These are phyloP conservation scores for Hypoxylon trugodes DNA, from an alignment of 495 filamentous ascomycete genomes.

Conservation along the genomic window DNA sequence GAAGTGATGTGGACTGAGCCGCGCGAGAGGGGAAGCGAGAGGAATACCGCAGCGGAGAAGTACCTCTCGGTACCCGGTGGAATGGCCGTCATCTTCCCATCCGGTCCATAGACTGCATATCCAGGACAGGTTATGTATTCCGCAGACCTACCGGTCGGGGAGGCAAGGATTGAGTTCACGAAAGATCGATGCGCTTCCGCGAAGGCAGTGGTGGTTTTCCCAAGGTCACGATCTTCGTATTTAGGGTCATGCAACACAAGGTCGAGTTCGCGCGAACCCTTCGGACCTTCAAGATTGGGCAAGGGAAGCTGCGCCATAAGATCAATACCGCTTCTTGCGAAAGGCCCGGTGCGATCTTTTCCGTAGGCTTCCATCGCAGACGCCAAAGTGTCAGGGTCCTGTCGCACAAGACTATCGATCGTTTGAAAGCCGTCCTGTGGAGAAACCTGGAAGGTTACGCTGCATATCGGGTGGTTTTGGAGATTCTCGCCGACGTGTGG, in stretches of 20 bases:
- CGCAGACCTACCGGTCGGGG: conserved; percentile 68
- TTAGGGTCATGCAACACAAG: too few relatives aligned
- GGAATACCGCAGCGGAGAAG: conserved; percentile 39
- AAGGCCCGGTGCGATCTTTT: conserved; percentile 10
- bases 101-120: not conserved
- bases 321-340: conserved; percentile 69
- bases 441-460: not conserved
- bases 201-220: not conserved
- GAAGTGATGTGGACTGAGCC: too few relatives aligned
- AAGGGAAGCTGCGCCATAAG: conserved; percentile 76
- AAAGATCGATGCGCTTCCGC: conserved; percentile 68
- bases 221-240: not conserved
- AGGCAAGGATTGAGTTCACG: conserved; percentile 67
- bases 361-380: not conserved
- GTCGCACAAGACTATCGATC: not conserved
- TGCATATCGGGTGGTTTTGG: not conserved
- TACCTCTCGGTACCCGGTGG: conserved; percentile 32
- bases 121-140: conserved; percentile 8
- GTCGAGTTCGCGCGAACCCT: too few relatives aligned
- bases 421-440: conserved; percentile 9
- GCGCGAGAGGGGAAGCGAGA: conserved; percentile 54
- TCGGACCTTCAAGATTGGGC: conserved; percentile 15
- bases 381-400: not conserved
- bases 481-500: conserved; percentile 30
- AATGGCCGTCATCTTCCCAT: not conserved